Base-by-base conservation (phyloP, 768 basidiomycete species). In the Phallus indusiatus region DNA sequence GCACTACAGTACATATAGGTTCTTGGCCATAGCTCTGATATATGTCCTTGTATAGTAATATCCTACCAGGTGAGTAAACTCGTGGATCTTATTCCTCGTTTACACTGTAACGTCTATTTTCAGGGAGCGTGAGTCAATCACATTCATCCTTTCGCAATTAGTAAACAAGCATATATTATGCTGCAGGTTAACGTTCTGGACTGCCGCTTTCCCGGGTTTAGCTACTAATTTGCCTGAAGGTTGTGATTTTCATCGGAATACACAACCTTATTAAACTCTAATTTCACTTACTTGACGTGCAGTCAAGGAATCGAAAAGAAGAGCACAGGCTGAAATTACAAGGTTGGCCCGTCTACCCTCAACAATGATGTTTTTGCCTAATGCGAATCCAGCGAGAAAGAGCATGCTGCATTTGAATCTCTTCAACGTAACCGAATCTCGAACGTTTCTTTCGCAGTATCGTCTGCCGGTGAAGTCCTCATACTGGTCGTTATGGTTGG, bases 191-290 rank as follows among this genome's bases (percentile, higher is more conserved):
- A 89, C 88, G 0, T 90, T 90, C 70, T 90, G 86, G 87, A 86
- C 85, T 0, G 88, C 88, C 12, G 88, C 88, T 12, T 89, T 90
- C 67, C 86, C 88, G 0, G 87, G 85, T 17, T 75, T 90, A 16
- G 83, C 84, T 21, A 77, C 81, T 9, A 80, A 89, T 67, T 76
- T 88, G 24, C 83, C 85, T 0, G 82, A 87, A 64, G 56, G 56
- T 58, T 18, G 22, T 47, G 1, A 7, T 22, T 56, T 18, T 22
- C 37, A 11, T 21, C 21, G 6, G 17, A 10, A 17, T 18, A 12
- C 42, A 17, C 20, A 47, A 20, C 11, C 3, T 11, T 21, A 37
- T n/a, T 17, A 17, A 18, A 46, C 20, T 47, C 42, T 24, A 4
- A 54, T 28, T 54, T 33, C 17, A 20, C 17, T 54, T 54, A 28